These are phyloP conservation scores for Pestalotiopsis sp. DNA, from an alignment of 2,329 filamentous ascomycete genomes.

Conservation along the genomic window DNA sequence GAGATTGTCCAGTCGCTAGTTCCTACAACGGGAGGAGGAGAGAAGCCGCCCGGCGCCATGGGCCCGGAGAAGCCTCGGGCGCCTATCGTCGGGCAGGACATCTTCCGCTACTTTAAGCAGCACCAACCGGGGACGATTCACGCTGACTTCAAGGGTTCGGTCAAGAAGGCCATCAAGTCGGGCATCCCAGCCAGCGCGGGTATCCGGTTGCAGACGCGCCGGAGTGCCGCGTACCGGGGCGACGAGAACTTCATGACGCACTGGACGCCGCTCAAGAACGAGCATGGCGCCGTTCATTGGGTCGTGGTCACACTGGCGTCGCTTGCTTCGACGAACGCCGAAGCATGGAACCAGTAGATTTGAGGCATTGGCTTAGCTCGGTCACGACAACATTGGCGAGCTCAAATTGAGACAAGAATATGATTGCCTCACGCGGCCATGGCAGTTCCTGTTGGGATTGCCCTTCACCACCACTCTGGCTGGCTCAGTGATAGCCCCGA, in stretches of 20 bases:
- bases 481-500: no score
- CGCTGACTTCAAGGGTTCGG: slow-evolving; percentile 25
- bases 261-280: slow-evolving; percentile 28
- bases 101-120: slow-evolving; percentile 29
- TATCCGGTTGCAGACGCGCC: slow-evolving; percentile 28
- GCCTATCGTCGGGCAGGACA: slow-evolving; percentile 23
- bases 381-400: no score
- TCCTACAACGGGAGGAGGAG: slow-evolving; percentile 22
- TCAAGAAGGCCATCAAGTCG: slow-evolving; percentile 19
- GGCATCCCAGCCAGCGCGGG: slow-evolving; percentile 35
- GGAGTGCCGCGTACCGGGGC: slow-evolving; percentile 27
- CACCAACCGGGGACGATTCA: slow-evolving; percentile 24
- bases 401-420: no score
- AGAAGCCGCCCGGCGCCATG: slow-evolving; percentile 10
- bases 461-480: no score
- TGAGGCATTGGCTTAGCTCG: no score
- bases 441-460: no score
- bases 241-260: slow-evolving; percentile 26
- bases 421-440: no score
- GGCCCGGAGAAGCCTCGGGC: neutral
- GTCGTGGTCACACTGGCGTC: slow-evolving; percentile 20
- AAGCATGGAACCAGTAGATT: neutral
- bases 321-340: neutral
- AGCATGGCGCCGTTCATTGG: slow-evolving; percentile 18
- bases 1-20: slow-evolving; percentile 25